Conservation (phyloP, 2,329 filamentous ascomycete species). For the Trichophyton mentagrophytes region DNA sequence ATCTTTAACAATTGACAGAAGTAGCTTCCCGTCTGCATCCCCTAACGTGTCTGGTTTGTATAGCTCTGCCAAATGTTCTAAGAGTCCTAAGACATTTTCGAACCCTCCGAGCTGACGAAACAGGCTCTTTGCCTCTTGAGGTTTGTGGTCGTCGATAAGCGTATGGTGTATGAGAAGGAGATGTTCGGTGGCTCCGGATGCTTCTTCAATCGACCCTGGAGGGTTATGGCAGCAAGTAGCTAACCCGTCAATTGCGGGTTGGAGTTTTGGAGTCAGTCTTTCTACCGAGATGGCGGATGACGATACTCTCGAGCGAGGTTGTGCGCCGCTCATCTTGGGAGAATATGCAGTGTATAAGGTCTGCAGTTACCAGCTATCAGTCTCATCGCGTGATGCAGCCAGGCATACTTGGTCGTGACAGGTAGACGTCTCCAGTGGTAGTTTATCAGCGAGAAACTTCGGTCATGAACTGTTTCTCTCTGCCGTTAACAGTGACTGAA, state of each 20-base stretch:
- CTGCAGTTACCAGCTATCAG: neutral
- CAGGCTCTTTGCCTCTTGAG: constrained; percentile 54
- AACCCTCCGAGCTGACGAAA: constrained; percentile 75
- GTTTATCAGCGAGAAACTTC: neutral
- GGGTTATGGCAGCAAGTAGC: constrained; percentile 22
- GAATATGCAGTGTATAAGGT: neutral
- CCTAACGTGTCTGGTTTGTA: constrained; percentile 52
- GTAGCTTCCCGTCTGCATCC: constrained; percentile 49
- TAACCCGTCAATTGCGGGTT: constrained; percentile 27
- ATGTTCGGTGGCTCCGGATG: constrained; percentile 39
- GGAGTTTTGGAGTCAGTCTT: constrained; percentile 26
- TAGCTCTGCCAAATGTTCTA: constrained; percentile 60
- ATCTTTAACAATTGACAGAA: constrained; percentile 54
- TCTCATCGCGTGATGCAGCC: neutral
- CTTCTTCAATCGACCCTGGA: constrained; percentile 20
- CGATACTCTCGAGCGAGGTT: constrained; percentile 8
- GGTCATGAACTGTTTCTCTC: neutral
- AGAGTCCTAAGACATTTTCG: constrained; percentile 54
- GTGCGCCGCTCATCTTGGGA: constrained; percentile 10
- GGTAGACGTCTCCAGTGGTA: neutral
- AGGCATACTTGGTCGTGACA: neutral
- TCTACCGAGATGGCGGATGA: constrained; percentile 19
- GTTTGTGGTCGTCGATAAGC: constrained; percentile 41
- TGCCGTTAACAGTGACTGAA: neutral
- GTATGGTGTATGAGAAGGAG: constrained; percentile 56